Percentiles rank a stretch among this genome's conserved stretches.
Evolutionary conservation across 2,329 filamentous ascomycete genomes (phyloP).

Genomic region (Stylonectria norvegica): DNA sequence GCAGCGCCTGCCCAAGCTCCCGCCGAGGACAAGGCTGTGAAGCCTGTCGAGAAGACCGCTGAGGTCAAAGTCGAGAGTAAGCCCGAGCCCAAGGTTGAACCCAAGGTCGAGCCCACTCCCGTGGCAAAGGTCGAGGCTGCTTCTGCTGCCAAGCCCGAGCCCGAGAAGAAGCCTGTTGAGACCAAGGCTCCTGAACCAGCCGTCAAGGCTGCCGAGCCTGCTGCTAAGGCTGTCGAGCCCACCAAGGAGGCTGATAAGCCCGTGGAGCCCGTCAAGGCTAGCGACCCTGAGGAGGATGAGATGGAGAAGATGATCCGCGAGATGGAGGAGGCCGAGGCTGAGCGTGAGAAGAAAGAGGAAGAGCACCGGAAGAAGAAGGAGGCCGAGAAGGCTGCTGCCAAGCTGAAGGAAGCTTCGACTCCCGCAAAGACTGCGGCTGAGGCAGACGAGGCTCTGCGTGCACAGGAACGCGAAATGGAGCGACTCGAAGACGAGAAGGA

Average conservation of each 20-base stretch:
- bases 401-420: slow-evolving; percentile 48
- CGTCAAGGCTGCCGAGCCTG: slow-evolving; percentile 7
- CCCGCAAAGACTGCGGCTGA: slow-evolving; percentile 48
- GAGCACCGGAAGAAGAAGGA: slow-evolving; percentile 47
- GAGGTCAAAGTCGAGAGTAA: not conserved
- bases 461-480: slow-evolving; percentile 70
- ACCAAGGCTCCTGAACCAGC: slow-evolving; percentile 7
- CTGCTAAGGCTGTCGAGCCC: slow-evolving; percentile 17
- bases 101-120: slow-evolving; percentile 34
- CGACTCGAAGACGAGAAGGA: slow-evolving; percentile 69
- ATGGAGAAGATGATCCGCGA: slow-evolving; percentile 59
- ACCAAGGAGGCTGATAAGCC: slow-evolving; percentile 26
- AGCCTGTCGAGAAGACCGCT: slow-evolving; percentile 22
- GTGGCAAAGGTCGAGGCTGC: slow-evolving; percentile 6
- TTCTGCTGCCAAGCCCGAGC: slow-evolving; percentile 4
- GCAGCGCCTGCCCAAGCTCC: slow-evolving; percentile 32
- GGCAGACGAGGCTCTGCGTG: slow-evolving; percentile 64
- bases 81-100: slow-evolving; percentile 18
- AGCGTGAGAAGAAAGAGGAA: slow-evolving; percentile 47
- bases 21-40: slow-evolving; percentile 30
- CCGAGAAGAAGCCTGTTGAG: slow-evolving; percentile 7
- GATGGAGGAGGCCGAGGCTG: slow-evolving; percentile 56
- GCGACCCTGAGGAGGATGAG: slow-evolving; percentile 50
- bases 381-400: slow-evolving; percentile 44
- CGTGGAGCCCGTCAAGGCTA: slow-evolving; percentile 28